Base-by-base conservation (phyloP, 306 rosid species). In the Fragaria nilgerrensis region DNA sequence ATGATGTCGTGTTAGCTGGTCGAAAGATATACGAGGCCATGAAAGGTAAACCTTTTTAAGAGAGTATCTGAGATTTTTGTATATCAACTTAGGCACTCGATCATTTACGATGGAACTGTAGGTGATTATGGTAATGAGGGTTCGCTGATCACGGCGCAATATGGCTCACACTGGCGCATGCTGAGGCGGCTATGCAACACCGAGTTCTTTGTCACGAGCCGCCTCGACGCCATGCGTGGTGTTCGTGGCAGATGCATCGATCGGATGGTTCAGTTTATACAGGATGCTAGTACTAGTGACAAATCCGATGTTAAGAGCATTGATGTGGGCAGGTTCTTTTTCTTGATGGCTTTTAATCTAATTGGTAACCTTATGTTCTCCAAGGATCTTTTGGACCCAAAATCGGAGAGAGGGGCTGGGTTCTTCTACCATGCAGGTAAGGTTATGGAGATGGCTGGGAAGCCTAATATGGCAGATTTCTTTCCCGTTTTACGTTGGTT, bases 301-400 rank as follows among this genome's bases (percentile, higher is more conserved):
- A 36, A 9, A 10, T 71, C 62, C 27, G 29, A 71, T 10, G 7
- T 59, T 8, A 39, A 65, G 19, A 70, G 73, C 8, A 68, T 94
- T 76, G 94, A 94, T 50, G 72, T 94, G 50, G 89, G 98, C 5
- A 86, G 83, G 68, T 87, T 79, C 19, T 64, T 90, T 47, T 91
- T 94, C 87, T 74, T 89, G 61, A 94, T 94, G 98, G 56, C 85
- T 19, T 94, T 94, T 58, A 94, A 94, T 77, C 86, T 91, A 19
- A 88, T 94, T n/a, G 96, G 96, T 41, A 94, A 94, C 74, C 86
- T 94, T 6, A 85, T 94, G 32, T 94, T 94, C 55, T 94, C 98
- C 1, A 89, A 80, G 83, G 98, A 94, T 72, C 85, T 94, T 66
- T 56, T 91, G 81, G 91, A 88, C 19, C 78, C 88, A 10, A 71